Conservation (phyloP, 148 eudicot species). For the Persicaria tinctoria region DNA sequence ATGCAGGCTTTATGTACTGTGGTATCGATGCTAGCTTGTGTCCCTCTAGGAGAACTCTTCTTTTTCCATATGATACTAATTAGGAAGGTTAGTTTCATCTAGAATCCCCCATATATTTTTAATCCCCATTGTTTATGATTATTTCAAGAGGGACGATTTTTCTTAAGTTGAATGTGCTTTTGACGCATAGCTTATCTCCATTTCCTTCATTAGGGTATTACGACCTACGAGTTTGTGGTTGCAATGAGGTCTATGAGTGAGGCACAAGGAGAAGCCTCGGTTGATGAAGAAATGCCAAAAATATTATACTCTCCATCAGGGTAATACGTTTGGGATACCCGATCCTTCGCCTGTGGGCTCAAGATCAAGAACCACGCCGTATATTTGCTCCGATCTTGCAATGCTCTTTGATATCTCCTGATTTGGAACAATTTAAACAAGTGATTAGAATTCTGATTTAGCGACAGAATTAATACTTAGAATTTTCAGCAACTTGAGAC, state of each 20-base stretch:
- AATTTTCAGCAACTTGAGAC: too few relatives aligned
- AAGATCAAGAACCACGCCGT: too few relatives aligned
- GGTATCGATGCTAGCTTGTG: constrained; percentile 70
- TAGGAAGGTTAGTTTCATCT: constrained; percentile 48
- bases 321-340: constrained; percentile 4
- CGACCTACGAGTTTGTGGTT: constrained; percentile 89
- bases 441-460: too few relatives aligned
- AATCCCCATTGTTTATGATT: background rate
- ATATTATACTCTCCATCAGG: constrained; percentile 82
- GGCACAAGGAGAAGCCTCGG: constrained; percentile 48
- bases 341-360: too few relatives aligned
- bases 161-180: background rate
- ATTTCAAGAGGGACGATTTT: background rate
- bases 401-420: too few relatives aligned
- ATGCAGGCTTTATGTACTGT: constrained; percentile 68
- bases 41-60: constrained; percentile 85
- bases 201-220: constrained; percentile 53
- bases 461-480: too few relatives aligned
- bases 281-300: constrained; percentile 69
- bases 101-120: background rate
- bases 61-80: constrained; percentile 90
- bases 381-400: too few relatives aligned
- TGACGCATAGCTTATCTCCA: background rate
- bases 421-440: too few relatives aligned
- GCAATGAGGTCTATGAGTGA: constrained; percentile 94